Base-by-base conservation (phyloP, 331 rosid species). In the Malus hybrid region DNA sequence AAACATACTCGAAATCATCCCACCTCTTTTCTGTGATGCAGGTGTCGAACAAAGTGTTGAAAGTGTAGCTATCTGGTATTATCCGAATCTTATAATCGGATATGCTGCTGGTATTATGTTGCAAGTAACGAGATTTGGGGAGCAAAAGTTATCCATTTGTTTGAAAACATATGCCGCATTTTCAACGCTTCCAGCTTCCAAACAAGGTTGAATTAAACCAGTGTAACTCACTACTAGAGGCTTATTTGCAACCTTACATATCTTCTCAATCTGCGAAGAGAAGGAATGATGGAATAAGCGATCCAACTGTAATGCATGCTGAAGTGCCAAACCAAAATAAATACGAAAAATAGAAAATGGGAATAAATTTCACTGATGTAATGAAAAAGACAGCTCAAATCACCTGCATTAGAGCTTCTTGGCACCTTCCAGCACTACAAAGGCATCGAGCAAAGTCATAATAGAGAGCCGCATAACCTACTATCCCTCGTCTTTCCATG, bases 201-300 rank as follows among this genome's bases (percentile, higher is more conserved):
- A 66, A 77, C 98, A 86, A 53, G 96, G 93, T 90, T 94, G 91
- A 82, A 94, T 85, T 84, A 94, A 76, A 80, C 98, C 97, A 62
- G 98, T 93, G 89, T 86, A 93, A 29, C 95, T 93, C 85, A 93
- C 97, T 56, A 93, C 98, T 13, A 94, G 90, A 62, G 98, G 98
- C 80, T 90, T 94, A 79, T 79, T 94, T 70, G 98, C 96, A 74
- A 91, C 98, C 82, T 83, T 90, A 18, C 98, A 91, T 72, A 94
- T 90, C 91, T 91, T 91, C 90, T 91, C 88, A 29, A 91, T 80
- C 98, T 91, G 93, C 68, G 78, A 76, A 74, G 81, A 74, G 67
- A 60, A 5, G 66, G 61, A 80, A 82, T 20, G 42, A 66, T 57
- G 72, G 20, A 71, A 63, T 34, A 63, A 19, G 74, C 71, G 73